Evolutionary conservation across 306 rosid species (phyloP).

Genomic region (Astragalus glycyphyllos): DNA sequence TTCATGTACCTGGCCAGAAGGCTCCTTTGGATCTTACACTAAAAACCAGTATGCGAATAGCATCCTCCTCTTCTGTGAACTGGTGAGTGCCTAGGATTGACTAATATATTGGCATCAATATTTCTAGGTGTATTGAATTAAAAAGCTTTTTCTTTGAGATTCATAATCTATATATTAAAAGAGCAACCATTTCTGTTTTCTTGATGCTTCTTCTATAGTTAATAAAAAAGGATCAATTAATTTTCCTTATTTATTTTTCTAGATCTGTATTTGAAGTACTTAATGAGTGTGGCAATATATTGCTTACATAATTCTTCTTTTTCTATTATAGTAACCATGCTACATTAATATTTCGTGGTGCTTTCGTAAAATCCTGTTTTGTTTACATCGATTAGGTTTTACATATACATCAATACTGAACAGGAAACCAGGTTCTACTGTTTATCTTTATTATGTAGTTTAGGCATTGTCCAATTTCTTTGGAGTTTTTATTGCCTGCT

Average conservation of each 20-base stretch:
- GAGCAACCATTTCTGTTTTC: background rate
- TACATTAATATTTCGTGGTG: constrained; percentile 15
- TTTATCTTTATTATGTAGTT: constrained; percentile 5
- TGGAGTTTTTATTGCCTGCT: constrained; percentile 25
- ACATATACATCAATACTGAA: constrained; percentile 14
- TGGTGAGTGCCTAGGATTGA: constrained; percentile 59
- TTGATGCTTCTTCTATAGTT: constrained; percentile 26
- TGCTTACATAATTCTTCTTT: constrained; percentile 2
- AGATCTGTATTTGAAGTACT: constrained; percentile 14
- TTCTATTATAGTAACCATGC: background rate
- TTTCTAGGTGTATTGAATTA: constrained; percentile 4
- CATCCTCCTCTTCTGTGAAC: constrained; percentile 59
- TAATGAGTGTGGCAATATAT: background rate
- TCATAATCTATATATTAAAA: constrained; percentile 13
- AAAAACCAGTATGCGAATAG: constrained; percentile 77
- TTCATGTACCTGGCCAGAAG: constrained; percentile 63
- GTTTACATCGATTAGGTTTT: background rate
- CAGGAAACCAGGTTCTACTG: background rate
- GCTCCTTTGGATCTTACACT: constrained; percentile 91
- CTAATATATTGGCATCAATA: constrained; percentile 14
- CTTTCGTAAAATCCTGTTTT: background rate
- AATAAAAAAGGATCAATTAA: background rate
- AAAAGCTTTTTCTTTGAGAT: constrained; percentile 29
- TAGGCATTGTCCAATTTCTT: background rate
- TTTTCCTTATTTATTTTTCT: background rate